Base-by-base conservation (phyloP, 495 filamentous ascomycete species). In the Lasiosphaeriaceae sp. region DNA sequence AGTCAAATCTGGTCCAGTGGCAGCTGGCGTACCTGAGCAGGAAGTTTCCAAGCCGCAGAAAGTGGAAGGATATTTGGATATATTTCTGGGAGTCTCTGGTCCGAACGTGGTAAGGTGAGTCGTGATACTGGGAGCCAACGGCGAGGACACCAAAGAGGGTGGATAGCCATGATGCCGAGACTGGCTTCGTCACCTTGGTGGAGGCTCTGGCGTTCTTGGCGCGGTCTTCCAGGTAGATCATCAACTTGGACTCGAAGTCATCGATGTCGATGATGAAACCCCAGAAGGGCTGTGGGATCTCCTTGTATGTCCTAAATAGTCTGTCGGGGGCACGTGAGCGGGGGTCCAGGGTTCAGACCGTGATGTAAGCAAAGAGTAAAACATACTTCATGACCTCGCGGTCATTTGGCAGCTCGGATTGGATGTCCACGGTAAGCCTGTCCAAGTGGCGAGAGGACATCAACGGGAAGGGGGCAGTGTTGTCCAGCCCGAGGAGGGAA, bases 381-480 rank as follows among this genome's bases (percentile, higher is more conserved):
- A 63, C 71, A 12, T 57, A 83, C 76, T 83, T 80, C 71, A 83
- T 75, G 26, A 82, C 78, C 62, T 83, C 72, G 66, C 85, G 76
- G 58, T 88, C 86, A 46, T 81, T 75, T 43, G 76, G 77, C 74
- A 91, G 71, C 79, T 87, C 68, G 62, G 74, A 66, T 9, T 86
- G 86, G 54, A 94, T 83, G n/a, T 90, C 86, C 31, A 80, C 82
- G 22, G 86, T 85, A 1, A 92, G 78, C 24, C 83, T 83, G 65
- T 83, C 83, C 11, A 90, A 82, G 57, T 90, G 84, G 34, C 83
- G 81, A 1, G 84, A 77, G 11, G 87, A 89, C 79, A 90, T 90
- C 57, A 94, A 86, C 19, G 90, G 90, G 70, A 92, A 94, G 21
- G 89, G 90, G 23, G 89, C 88, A 54, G 90, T 88, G 58, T 90